These are phyloP conservation scores for Scheffersomyces insectosa DNA, from an alignment of 1,139 yeast genomes.

Conservation along the genomic window DNA sequence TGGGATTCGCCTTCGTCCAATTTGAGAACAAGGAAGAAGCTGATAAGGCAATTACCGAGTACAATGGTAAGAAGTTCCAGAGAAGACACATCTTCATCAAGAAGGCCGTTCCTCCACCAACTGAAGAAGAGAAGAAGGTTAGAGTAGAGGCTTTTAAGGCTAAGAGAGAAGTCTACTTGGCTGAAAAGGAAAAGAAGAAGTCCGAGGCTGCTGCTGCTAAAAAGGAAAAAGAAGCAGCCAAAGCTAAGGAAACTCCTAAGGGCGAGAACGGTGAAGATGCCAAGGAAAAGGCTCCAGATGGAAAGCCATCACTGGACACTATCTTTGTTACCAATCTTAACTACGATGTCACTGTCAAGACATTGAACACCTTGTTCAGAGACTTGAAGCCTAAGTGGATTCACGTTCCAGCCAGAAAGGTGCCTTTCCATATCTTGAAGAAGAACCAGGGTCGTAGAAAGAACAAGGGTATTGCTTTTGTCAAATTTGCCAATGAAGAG, in stretches of 20 bases:
- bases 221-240: constrained; percentile 20
- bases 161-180: constrained; percentile 24
- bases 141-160: constrained; percentile 40
- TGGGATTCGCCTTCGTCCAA: constrained; percentile 59
- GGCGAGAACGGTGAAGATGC: constrained; percentile 13
- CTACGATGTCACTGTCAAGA: constrained; percentile 45
- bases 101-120: constrained; percentile 55
- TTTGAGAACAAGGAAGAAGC: constrained; percentile 48
- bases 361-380: constrained; percentile 45
- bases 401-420: constrained; percentile 54
- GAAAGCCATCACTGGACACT: constrained; percentile 51
- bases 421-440: constrained; percentile 40
- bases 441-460: constrained; percentile 38
- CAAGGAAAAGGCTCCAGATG: constrained; percentile 44
- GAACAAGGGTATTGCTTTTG: constrained; percentile 66
- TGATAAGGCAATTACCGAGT: constrained; percentile 45
- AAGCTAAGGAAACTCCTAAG: constrained; percentile 8
- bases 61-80: constrained; percentile 46
- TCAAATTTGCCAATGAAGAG: constrained; percentile 50
- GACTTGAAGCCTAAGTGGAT: constrained; percentile 55
- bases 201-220: constrained; percentile 13
- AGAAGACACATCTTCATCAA: constrained; percentile 50
- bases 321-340: constrained; percentile 61
- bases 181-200: constrained; percentile 27
- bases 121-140: constrained; percentile 45